Conservation (phyloP, 2,329 filamentous ascomycete genomes). For the Lachnellula suecica region DNA sequence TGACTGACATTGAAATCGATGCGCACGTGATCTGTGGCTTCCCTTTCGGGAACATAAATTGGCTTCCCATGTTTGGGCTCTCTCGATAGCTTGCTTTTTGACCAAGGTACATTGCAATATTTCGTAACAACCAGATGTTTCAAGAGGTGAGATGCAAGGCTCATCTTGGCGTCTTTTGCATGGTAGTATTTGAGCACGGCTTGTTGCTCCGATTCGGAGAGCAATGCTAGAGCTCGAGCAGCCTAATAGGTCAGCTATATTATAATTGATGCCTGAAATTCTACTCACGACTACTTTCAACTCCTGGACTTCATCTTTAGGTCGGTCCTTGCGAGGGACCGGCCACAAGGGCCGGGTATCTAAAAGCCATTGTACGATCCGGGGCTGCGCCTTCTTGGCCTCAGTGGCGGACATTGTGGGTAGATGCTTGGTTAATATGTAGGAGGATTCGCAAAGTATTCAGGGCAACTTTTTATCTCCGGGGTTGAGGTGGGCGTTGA, state of each 20-base stretch:
- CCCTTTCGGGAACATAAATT: conserved; percentile 34
- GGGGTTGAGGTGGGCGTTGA: no score
- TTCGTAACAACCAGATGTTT: conserved; percentile 69
- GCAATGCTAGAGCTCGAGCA: conserved; percentile 50
- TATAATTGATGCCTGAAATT: not conserved
- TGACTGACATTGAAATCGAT: conserved; percentile 75
- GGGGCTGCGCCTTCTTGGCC: conserved; percentile 6
- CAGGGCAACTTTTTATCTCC: no score
- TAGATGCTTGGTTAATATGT: no score
- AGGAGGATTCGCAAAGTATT: no score
- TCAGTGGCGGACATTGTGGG: no score
- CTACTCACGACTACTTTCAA: conserved; percentile 27
- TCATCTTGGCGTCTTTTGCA: conserved; percentile 72
- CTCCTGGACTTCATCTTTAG: conserved; percentile 36
- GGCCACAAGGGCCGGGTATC: conserved; percentile 61
- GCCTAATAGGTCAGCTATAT: conserved; percentile 41
- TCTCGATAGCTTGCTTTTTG: conserved; percentile 54
- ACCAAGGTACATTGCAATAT: conserved; percentile 60
- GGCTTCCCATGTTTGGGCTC: conserved; percentile 45
- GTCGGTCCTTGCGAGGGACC: conserved; percentile 36
- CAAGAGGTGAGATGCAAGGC: conserved; percentile 68
- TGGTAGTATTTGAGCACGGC: conserved; percentile 62
- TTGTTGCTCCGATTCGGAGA: conserved; percentile 54
- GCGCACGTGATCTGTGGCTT: conserved; percentile 3
- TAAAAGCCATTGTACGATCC: conserved; percentile 59